phyloP scores from a whole-genome alignment of 2,329 filamentous ascomycete genomes.

The Ophiostoma triangulosporum region DNA sequence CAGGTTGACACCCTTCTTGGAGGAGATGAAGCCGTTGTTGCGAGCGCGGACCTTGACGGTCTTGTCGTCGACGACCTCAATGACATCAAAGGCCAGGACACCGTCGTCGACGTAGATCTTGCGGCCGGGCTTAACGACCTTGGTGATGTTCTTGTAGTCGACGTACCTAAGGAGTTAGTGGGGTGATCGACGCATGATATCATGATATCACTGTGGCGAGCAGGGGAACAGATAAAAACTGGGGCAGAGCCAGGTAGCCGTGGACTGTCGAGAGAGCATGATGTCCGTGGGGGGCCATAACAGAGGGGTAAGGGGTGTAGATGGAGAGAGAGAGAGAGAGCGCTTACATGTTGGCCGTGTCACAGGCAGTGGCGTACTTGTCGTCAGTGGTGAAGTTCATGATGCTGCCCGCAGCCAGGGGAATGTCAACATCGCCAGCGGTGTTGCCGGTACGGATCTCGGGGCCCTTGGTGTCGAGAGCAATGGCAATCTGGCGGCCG shows the following conservation, averaged over 20 bases:
- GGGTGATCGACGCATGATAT: no score
- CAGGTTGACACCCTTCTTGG: constrained; percentile 97
- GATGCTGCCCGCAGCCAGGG: constrained; percentile 69
- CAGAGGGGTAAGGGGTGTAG: not conserved
- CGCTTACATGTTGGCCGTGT: constrained; percentile 91
- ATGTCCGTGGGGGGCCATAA: not conserved
- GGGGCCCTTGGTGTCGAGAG: constrained; percentile 60
- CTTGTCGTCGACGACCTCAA: constrained; percentile 77
- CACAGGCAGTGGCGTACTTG: constrained; percentile 68
- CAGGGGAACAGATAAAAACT: no score
- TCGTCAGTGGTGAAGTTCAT: constrained; percentile 97
- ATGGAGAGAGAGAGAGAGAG: constrained; percentile 10
- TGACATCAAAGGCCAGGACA: constrained; percentile 89
- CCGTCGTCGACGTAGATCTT: constrained; percentile 97
- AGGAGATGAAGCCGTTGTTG: constrained; percentile 98
- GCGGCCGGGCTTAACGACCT: constrained; percentile 82
- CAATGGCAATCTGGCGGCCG: constrained; percentile 88
- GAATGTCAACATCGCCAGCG: constrained; percentile 66
- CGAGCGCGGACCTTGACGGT: constrained; percentile 75
- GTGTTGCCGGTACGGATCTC: constrained; percentile 51
- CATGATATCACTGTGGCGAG: no score
- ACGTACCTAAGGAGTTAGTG: constrained; percentile 52
- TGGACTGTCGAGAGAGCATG: not conserved
- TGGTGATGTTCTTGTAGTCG: constrained; percentile 99
- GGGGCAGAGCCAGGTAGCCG: no score